Evolutionary conservation across 2,329 filamentous ascomycete species (phyloP).

Genomic region (Aspergillus flavus): DNA sequence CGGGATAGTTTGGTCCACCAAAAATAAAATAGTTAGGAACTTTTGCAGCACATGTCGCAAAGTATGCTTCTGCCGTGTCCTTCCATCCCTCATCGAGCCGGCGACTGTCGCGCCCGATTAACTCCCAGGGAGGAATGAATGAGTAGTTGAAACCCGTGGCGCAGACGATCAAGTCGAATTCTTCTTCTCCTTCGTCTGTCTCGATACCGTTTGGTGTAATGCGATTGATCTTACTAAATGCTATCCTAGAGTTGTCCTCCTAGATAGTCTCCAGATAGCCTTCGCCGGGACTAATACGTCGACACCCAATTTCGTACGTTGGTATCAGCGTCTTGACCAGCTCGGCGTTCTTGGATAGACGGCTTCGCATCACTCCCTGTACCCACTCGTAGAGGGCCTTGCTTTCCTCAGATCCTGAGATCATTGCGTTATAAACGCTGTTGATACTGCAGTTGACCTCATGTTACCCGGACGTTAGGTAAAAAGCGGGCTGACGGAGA

Average conservation of each 20-base stretch:
- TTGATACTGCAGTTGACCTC: constrained; percentile 8
- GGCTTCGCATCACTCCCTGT: constrained; percentile 20
- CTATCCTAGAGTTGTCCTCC: constrained; percentile 25
- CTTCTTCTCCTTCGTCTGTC: constrained; percentile 20
- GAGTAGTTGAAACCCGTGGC: constrained; percentile 47
- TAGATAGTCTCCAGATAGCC: constrained; percentile 33
- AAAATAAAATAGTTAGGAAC: constrained; percentile 36
- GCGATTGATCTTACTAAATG: constrained; percentile 23
- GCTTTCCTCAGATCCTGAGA: constrained; percentile 16
- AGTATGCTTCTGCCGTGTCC: constrained; percentile 25
- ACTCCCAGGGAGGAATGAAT: constrained; percentile 38
- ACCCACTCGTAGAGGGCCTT: constrained; percentile 4
- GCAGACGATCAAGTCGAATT: constrained; percentile 38
- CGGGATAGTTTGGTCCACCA: constrained; percentile 24
- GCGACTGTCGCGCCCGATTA: constrained; percentile 32
- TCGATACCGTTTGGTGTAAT: constrained; percentile 26
- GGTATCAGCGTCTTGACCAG: constrained; percentile 29
- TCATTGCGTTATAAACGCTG: constrained; percentile 18
- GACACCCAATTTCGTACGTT: constrained; percentile 28
- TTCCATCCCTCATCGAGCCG: constrained; percentile 26
- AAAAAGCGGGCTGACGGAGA: background rate
- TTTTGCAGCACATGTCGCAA: constrained; percentile 23
- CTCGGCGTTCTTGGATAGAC: constrained; percentile 19
- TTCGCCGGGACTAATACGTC: constrained; percentile 31
- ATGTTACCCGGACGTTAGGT: constrained; percentile 2